A percentile compares a stretch with the other conserved stretches of the same genome.
Evolutionary conservation across 768 basidiomycete genomes (phyloP).

Genomic region (Lanmaoa pseudosensibilis): DNA sequence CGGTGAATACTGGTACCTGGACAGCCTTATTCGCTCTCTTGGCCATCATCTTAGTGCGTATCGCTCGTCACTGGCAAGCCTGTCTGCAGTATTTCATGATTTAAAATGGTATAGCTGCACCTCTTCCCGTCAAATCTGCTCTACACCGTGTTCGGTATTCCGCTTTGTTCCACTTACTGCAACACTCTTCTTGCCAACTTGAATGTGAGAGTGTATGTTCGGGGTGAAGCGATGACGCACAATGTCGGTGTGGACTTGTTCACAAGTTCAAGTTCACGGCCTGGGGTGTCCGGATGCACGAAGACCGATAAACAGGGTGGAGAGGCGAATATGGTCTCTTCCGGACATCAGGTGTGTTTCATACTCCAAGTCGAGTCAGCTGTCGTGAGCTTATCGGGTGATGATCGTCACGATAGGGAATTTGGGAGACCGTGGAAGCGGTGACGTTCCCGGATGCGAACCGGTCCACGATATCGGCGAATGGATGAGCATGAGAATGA

Average conservation of each 20-base stretch:
- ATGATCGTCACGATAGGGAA: too few species aligned
- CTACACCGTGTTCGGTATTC: neutral
- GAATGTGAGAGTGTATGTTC: constrained; percentile 9
- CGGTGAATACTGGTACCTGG: constrained; percentile 37
- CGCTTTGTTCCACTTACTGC: constrained; percentile 8
- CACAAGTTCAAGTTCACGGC: neutral
- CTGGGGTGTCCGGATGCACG: too few species aligned
- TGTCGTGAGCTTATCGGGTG: neutral
- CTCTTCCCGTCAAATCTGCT: neutral
- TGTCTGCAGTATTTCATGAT: too few species aligned
- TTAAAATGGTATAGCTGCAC: neutral
- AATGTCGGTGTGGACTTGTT: neutral
- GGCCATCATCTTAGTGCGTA: constrained; percentile 44
- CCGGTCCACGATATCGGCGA: too few species aligned
- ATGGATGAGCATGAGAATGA: too few species aligned
- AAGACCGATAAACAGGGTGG: neutral
- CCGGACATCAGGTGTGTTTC: neutral
- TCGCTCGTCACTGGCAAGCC: too few species aligned
- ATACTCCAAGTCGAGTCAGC: too few species aligned
- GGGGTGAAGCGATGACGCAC: neutral
- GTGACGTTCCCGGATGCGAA: too few species aligned
- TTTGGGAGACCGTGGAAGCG: too few species aligned
- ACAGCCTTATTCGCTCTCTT: constrained; percentile 52
- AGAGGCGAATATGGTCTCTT: too few species aligned
- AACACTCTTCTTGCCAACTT: constrained; percentile 16